These are phyloP conservation scores for Arthrobotrys sinensis DNA, from an alignment of 2,329 filamentous ascomycete species.

Conservation along the genomic window DNA sequence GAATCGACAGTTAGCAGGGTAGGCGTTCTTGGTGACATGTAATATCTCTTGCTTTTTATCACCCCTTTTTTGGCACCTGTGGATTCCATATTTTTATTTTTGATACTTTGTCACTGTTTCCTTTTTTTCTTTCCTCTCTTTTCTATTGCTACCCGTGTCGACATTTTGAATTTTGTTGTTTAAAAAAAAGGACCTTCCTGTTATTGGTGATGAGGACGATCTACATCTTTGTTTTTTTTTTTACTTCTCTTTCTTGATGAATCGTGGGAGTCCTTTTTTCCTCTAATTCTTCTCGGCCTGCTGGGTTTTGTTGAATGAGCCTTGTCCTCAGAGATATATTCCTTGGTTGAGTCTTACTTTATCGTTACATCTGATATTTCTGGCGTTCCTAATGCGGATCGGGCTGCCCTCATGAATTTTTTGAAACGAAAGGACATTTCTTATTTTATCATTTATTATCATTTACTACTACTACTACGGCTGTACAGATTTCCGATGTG, in stretches of 20 bases:
- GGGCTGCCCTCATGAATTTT: conserved; percentile 43
- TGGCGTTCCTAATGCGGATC: conserved; percentile 49
- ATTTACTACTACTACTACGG: not conserved
- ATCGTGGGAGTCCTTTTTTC: conserved; percentile 20
- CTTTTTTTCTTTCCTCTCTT: not conserved
- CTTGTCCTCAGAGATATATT: conserved; percentile 20
- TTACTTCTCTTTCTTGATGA: conserved; percentile 12
- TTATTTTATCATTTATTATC: not conserved
- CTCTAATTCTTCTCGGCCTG: conserved; percentile 18
- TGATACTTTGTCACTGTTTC: conserved; percentile 1
- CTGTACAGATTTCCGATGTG: conserved; percentile 23
- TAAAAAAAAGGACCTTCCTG: conserved; percentile 18
- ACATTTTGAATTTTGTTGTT: conserved; percentile 9
- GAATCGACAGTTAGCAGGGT: conserved; percentile 41
- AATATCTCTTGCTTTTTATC: conserved; percentile 31
- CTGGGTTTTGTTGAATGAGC: conserved; percentile 7
- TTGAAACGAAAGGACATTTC: conserved; percentile 35
- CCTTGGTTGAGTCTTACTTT: conserved; percentile 37
- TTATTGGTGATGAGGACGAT: conserved; percentile 14
- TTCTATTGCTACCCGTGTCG: conserved; percentile 11
- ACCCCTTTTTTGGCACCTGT: conserved; percentile 2
- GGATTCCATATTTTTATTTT: not conserved
- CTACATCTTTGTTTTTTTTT: conserved; percentile 9
- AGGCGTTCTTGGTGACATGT: conserved; percentile 51
- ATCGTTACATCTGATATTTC: conserved; percentile 28